These are phyloP conservation scores for Neofusicoccum sp. DNA, from an alignment of 2,329 filamentous ascomycete genomes.

Conservation along the genomic window DNA sequence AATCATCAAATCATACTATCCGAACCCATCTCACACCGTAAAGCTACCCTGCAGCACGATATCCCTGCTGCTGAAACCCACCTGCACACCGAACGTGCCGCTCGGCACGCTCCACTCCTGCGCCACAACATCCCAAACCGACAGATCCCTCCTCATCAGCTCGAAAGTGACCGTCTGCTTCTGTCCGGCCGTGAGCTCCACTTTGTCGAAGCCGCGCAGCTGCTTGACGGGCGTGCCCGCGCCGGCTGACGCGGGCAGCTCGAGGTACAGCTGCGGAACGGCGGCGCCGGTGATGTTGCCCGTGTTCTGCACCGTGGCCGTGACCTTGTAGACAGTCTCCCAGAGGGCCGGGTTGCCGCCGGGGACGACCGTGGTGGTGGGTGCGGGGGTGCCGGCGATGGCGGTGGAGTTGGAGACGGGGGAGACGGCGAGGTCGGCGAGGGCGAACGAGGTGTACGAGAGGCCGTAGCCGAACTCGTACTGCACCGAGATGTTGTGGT, in stretches of 20 bases:
- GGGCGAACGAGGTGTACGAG: slow-evolving; percentile 74
- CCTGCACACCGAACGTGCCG: slow-evolving; percentile 26
- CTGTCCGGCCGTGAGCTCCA: slow-evolving; percentile 47
- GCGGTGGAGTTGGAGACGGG: slow-evolving; percentile 53
- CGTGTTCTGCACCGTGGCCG: slow-evolving; percentile 54
- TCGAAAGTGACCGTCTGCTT: slow-evolving; percentile 47
- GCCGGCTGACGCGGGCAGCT: slow-evolving; percentile 40
- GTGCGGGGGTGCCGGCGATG: slow-evolving; percentile 49
- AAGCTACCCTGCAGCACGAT: not conserved
- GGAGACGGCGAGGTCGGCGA: slow-evolving; percentile 55
- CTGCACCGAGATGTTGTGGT: slow-evolving; percentile 69
- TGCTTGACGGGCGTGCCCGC: slow-evolving; percentile 51
- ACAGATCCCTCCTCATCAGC: slow-evolving; percentile 52
- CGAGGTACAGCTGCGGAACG: slow-evolving; percentile 62
- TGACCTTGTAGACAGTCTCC: slow-evolving; percentile 39
- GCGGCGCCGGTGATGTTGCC: slow-evolving; percentile 51
- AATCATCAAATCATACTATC: not conserved
- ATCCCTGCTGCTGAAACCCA: slow-evolving; percentile 32
- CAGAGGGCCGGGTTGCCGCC: slow-evolving; percentile 22
- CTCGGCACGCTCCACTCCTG: slow-evolving; percentile 48
- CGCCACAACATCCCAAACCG: slow-evolving; percentile 50
- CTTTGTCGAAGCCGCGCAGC: slow-evolving; percentile 53
- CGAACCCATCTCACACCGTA: not conserved
- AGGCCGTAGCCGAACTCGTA: slow-evolving; percentile 88
- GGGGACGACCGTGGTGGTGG: slow-evolving; percentile 26